Percentiles rank a stretch among this genome's conserved stretches.
These are phyloP conservation scores for Ascosphaera aggregata DNA, from an alignment of 2,329 filamentous ascomycete species.

Conservation along the genomic window DNA sequence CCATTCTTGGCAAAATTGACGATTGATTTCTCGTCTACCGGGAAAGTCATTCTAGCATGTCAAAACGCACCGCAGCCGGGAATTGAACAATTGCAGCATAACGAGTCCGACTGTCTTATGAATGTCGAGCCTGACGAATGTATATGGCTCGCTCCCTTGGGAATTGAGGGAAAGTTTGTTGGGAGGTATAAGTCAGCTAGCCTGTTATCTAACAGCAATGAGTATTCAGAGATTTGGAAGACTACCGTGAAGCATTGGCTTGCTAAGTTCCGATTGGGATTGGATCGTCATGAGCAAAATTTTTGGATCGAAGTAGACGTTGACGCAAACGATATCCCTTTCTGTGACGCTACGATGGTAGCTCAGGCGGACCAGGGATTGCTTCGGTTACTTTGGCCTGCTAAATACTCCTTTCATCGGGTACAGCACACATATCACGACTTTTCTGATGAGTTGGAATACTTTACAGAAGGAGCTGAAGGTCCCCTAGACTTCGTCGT, in stretches of 20 bases:
- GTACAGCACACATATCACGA: slow-evolving; percentile 7
- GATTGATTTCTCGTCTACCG: slow-evolving; percentile 14
- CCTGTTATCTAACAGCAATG: slow-evolving; percentile 7
- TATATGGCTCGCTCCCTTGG: slow-evolving; percentile 19
- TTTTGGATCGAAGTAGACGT: slow-evolving; percentile 20
- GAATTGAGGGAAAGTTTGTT: slow-evolving; percentile 3
- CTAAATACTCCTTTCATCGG: slow-evolving; percentile 19
- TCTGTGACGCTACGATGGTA: not conserved
- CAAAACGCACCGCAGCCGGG: slow-evolving; percentile 16
- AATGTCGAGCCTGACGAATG: slow-evolving; percentile 7
- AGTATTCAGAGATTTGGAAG: slow-evolving; percentile 14
- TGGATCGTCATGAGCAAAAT: slow-evolving; percentile 12
- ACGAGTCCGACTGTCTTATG: slow-evolving; percentile 6
- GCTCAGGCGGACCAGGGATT: not conserved
- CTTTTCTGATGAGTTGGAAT: slow-evolving; percentile 6
- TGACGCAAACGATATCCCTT: not conserved
- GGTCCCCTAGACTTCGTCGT: slow-evolving; percentile 22
- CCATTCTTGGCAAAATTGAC: slow-evolving; percentile 16
- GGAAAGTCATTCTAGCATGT: slow-evolving; percentile 15
- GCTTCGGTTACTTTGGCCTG: slow-evolving; percentile 22
- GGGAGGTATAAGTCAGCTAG: slow-evolving; percentile 8
- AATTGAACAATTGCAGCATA: slow-evolving; percentile 12
- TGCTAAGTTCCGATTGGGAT: slow-evolving; percentile 13
- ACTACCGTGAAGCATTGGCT: slow-evolving; percentile 15
- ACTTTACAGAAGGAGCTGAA: slow-evolving; percentile 6